Conservation (phyloP, 495 filamentous ascomycete species). For the Podospora pseudocomata region DNA sequence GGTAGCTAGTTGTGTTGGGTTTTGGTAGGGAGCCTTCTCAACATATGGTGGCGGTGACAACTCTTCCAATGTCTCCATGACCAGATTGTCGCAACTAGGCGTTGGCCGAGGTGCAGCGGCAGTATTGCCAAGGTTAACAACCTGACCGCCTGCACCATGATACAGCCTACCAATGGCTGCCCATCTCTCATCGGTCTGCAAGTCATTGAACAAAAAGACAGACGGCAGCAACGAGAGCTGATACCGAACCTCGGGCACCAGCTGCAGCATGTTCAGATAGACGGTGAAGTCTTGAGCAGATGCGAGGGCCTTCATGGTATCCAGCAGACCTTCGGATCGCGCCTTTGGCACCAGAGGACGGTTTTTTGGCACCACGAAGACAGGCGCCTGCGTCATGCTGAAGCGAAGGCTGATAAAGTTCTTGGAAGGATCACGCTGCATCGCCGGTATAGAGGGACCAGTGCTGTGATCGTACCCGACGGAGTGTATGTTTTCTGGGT, state of each 20-base stretch:
- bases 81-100: neutral
- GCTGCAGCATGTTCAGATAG: slow-evolving; percentile 1
- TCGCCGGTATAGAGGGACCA: neutral
- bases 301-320: slow-evolving; percentile 4
- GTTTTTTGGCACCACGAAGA: slow-evolving; percentile 6
- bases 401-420: neutral
- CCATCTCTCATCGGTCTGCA: slow-evolving; percentile 8
- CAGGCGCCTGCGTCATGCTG: slow-evolving; percentile 4
- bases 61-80: slow-evolving; percentile 10
- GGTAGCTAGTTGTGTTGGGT: neutral
- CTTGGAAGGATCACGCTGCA: neutral
- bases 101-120: neutral
- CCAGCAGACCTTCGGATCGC: slow-evolving; percentile 5
- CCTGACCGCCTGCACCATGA: neutral
- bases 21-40: slow-evolving; percentile 1
- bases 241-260: neutral
- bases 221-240: slow-evolving; percentile 9
- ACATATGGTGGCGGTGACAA: slow-evolving; percentile 5
- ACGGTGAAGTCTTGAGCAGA: slow-evolving; percentile 7
- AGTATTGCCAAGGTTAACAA: slow-evolving; percentile 4
- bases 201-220: slow-evolving; percentile 3
- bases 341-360: slow-evolving; percentile 10
- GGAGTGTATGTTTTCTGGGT: slow-evolving; percentile 9
- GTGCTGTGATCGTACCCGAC: neutral
- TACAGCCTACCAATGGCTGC: neutral